Evolutionary conservation across 306 rosid species (phyloP).

Genomic region (Prunus mongolica): DNA sequence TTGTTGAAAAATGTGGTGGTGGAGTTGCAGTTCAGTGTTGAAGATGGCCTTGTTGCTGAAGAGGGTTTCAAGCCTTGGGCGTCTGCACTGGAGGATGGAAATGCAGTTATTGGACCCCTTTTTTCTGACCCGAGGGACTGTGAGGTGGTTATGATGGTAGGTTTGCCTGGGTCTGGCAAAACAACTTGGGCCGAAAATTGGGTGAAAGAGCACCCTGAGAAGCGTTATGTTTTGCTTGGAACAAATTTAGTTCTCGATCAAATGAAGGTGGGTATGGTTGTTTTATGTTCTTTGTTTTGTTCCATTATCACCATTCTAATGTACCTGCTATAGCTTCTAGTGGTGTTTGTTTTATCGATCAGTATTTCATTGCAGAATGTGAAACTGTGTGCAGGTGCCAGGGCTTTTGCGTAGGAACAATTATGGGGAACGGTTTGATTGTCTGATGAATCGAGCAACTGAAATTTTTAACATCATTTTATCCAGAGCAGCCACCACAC

Average conservation of each 20-base stretch:
- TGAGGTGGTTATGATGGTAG: constrained; percentile 65
- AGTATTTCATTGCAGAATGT: background rate
- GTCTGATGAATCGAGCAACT: constrained; percentile 46
- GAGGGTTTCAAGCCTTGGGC: constrained; percentile 52
- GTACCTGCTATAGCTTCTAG: background rate
- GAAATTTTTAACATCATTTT: constrained; percentile 40
- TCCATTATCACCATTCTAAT: background rate
- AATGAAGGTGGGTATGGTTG: constrained; percentile 49
- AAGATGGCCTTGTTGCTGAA: constrained; percentile 50
- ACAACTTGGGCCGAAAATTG: constrained; percentile 66
- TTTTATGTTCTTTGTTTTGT: background rate
- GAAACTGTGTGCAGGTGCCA: constrained; percentile 38
- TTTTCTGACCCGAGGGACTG: constrained; percentile 31
- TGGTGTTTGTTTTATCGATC: background rate
- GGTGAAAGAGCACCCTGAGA: constrained; percentile 47
- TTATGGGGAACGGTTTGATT: constrained; percentile 53
- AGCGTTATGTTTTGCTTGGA: constrained; percentile 56
- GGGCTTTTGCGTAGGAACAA: constrained; percentile 39
- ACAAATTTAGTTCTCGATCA: constrained; percentile 48
- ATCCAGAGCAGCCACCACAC: constrained; percentile 44
- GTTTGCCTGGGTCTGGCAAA: constrained; percentile 59
- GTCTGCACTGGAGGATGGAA: constrained; percentile 39
- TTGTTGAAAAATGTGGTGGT: constrained; percentile 54
- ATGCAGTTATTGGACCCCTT: constrained; percentile 37
- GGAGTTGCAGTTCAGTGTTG: constrained; percentile 51